These are phyloP conservation scores for Lizonia empirigonia DNA, from an alignment of 2,329 filamentous ascomycete species.

Conservation along the genomic window DNA sequence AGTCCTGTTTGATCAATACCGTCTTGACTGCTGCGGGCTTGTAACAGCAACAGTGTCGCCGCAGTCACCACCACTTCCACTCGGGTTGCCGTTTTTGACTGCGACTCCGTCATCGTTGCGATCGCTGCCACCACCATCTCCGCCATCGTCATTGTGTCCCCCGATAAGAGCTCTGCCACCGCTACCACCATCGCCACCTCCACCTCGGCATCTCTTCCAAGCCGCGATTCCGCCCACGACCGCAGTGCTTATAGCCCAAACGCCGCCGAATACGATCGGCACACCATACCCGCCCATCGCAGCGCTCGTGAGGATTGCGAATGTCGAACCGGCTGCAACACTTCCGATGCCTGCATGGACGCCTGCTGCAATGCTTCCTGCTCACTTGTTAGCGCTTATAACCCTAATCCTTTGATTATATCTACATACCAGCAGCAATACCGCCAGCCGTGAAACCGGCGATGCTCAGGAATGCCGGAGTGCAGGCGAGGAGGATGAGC, in stretches of 20 bases:
- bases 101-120: not conserved
- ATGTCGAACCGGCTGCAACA: slow-evolving; percentile 24
- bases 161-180: not conserved
- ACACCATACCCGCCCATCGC: slow-evolving; percentile 33
- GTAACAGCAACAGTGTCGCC: too few relatives aligned
- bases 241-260: not conserved
- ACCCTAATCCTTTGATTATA: too few relatives aligned
- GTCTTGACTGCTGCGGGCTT: too few relatives aligned
- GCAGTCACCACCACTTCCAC: too few relatives aligned
- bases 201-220: not conserved
- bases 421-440: not conserved
- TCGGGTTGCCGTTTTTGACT: too few relatives aligned
- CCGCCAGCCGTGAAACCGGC: not conserved
- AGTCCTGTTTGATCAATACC: too few relatives aligned
- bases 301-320: slow-evolving; percentile 30
- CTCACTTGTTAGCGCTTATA: not conserved
- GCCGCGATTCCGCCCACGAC: not conserved
- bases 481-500: not conserved
- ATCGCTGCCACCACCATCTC: not conserved
- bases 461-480: not conserved
- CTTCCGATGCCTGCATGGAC: slow-evolving; percentile 28
- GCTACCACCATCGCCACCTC: not conserved
- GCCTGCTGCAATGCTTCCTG: slow-evolving; percentile 29
- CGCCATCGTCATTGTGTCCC: too few relatives aligned
- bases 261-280: slow-evolving; percentile 14